A percentile compares a stretch with the other conserved stretches of the same genome.
Evolutionary conservation across 129 eudicot genomes (phyloP).

Genomic region (Ambrosia artemisiifolia): DNA sequence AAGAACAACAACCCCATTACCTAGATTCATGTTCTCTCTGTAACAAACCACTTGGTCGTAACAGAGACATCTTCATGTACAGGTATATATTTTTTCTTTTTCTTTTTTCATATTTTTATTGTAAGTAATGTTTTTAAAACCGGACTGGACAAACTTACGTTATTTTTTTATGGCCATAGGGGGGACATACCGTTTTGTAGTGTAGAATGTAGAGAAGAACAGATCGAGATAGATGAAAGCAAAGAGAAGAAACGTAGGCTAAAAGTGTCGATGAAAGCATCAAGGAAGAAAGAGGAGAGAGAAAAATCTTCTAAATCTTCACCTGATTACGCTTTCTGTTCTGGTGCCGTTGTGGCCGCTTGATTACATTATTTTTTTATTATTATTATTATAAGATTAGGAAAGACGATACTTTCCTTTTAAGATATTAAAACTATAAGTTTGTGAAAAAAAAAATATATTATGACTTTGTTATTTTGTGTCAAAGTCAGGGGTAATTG

Average conservation of each 20-base stretch:
- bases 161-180: conserved; percentile 30
- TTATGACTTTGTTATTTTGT: conserved; percentile 17
- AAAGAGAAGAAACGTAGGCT: conserved; percentile 46
- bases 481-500: conserved; percentile 14
- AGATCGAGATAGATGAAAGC: conserved; percentile 54
- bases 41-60: conserved; percentile 44
- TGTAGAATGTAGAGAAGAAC: conserved; percentile 56
- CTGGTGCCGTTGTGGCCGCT: conserved; percentile 59
- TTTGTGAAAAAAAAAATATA: neutral
- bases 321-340: conserved; percentile 37
- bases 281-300: conserved; percentile 53
- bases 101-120: no score
- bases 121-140: no score
- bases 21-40: conserved; percentile 43
- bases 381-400: neutral
- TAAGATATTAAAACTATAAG: neutral
- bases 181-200: conserved; percentile 65
- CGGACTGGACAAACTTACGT: no score
- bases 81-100: conserved; percentile 14
- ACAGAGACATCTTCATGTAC: conserved; percentile 62
- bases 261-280: conserved; percentile 41
- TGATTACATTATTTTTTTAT: conserved; percentile 10
- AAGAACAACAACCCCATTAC: conserved; percentile 37
- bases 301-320: conserved; percentile 38
- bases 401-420: neutral